phyloP scores from a whole-genome alignment of 108 stramenopile species.

The Pseudonitzschia pungens region DNA sequence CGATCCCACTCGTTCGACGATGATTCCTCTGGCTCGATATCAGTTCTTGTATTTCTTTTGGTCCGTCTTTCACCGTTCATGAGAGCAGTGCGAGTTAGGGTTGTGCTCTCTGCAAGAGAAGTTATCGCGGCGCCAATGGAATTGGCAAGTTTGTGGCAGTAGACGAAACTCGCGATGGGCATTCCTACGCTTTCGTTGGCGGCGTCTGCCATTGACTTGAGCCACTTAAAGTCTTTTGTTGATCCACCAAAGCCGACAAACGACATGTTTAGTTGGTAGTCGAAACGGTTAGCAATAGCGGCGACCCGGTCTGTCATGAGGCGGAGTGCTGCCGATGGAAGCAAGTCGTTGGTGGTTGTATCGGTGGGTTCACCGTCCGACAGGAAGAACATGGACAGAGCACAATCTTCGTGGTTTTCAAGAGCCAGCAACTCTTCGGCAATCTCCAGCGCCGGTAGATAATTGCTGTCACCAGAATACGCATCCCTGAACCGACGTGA shows the following conservation, averaged over 20 bases:
- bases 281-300: constrained; percentile 41
- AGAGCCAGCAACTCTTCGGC: constrained; percentile 30
- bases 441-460: constrained; percentile 45
- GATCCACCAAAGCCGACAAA: constrained; percentile 42
- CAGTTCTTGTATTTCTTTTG: background rate
- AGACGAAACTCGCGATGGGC: constrained; percentile 41
- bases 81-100: constrained; percentile 39
- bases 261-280: constrained; percentile 40
- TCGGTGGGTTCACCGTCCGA: constrained; percentile 62
- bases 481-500: background rate
- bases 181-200: constrained; percentile 26
- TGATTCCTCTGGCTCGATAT: constrained; percentile 22
- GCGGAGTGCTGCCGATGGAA: constrained; percentile 11
- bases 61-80: constrained; percentile 25
- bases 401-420: constrained; percentile 37
- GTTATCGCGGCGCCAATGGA: constrained; percentile 44
- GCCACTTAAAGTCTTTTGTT: constrained; percentile 40
- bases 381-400: constrained; percentile 52
- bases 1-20: constrained; percentile 41
- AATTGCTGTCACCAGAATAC: constrained; percentile 37
- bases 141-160: constrained; percentile 46
- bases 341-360: constrained; percentile 12
- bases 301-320: constrained; percentile 12
- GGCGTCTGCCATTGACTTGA: constrained; percentile 45
- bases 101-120: constrained; percentile 46